Evolutionary conservation across 352 stramenopile species (phyloP).

Genomic region (Phytophthora sp.): DNA sequence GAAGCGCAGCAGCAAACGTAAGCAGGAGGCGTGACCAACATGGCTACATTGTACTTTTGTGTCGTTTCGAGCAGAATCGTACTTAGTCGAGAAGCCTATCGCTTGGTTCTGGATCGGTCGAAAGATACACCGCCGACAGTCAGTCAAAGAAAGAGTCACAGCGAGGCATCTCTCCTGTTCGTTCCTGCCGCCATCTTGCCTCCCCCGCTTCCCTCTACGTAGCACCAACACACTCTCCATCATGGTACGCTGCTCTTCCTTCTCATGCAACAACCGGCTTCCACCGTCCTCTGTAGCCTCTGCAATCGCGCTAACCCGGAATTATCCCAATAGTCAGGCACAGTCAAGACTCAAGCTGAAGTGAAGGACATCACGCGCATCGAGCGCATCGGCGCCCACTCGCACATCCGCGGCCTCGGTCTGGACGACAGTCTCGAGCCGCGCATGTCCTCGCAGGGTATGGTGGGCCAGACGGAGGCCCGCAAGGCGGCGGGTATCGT

Average conservation of each 20-base stretch:
- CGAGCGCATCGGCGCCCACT: conserved; percentile 99
- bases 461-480: conserved; percentile 96
- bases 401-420: conserved; percentile 98
- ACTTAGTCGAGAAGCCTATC: conserved; percentile 21
- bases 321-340: conserved; percentile 41
- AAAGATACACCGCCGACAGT: conserved; percentile 32
- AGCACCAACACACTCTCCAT: conserved; percentile 1
- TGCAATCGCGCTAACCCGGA: neutral
- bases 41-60: conserved; percentile 5
- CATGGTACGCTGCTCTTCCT: conserved; percentile 21
- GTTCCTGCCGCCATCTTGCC: neutral
- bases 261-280: neutral
- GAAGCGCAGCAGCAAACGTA: neutral
- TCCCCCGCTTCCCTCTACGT: no score
- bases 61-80: conserved; percentile 14
- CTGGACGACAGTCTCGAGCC: conserved; percentile 98
- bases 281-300: neutral
- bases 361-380: conserved; percentile 98
- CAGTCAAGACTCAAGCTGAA: conserved; percentile 88
- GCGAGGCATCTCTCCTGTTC: neutral
- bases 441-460: conserved; percentile 93
- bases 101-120: conserved; percentile 33
- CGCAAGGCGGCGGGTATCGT: conserved; percentile 95
- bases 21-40: neutral
- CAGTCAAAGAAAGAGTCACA: conserved; percentile 12